phyloP scores from a whole-genome alignment of 768 basidiomycete genomes.

The Naganishia vaughanmartiniae region DNA sequence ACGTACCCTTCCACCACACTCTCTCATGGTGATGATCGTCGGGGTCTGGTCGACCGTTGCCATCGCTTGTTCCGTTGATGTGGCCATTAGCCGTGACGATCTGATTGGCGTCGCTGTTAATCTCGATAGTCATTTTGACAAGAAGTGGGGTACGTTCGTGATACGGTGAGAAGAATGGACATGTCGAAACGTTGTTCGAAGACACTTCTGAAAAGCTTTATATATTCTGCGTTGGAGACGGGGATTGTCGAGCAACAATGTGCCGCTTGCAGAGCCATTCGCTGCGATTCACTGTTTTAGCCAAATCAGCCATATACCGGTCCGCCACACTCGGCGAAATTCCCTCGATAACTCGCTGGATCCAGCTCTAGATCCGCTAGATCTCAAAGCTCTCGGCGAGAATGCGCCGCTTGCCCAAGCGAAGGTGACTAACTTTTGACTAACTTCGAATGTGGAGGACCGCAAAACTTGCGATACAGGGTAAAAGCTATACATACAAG shows the following conservation, averaged over 20 bases:
- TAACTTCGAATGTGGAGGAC: not conserved
- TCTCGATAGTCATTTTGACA: not conserved
- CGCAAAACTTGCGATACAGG: not conserved
- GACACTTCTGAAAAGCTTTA: not conserved
- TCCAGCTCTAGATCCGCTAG: no score
- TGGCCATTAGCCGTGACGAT: not conserved
- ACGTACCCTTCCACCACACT: slow-evolving; percentile 50
- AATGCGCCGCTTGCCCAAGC: no score
- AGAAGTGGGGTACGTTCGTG: not conserved
- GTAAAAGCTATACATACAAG: no score
- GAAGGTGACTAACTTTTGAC: not conserved
- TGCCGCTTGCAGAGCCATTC: not conserved
- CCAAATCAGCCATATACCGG: not conserved
- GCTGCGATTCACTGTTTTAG: not conserved
- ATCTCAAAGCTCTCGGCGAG: no score
- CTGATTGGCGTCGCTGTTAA: not conserved
- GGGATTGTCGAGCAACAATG: not conserved
- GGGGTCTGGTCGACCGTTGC: not conserved
- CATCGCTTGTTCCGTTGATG: not conserved
- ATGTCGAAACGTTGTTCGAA: not conserved
- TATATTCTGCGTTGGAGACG: not conserved
- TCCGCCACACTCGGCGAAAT: not conserved
- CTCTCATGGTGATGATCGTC: slow-evolving; percentile 22
- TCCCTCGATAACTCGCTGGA: not conserved
- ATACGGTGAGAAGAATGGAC: not conserved